Base-by-base conservation (phyloP, 768 basidiomycete genomes). In the Leccinellum albellum region DNA sequence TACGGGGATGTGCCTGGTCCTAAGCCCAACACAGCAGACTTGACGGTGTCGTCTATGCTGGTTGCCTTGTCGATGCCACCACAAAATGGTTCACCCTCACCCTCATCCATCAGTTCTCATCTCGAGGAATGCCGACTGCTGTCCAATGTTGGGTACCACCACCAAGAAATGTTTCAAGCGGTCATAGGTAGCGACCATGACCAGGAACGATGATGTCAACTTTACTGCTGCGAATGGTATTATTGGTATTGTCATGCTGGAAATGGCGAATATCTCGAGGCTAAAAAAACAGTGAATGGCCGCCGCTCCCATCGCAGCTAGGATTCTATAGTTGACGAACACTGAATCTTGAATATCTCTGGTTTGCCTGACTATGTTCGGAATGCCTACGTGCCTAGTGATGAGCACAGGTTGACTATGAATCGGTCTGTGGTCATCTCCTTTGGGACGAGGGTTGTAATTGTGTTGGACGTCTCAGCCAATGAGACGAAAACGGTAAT, bases 361-460 rank as follows among this genome's bases (percentile, higher is more conserved):
- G 23, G 10, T 17, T 52, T 8, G 23, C 14, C 23, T 7, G 1
- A 14, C 17, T 8, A 10, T 33, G 42, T 26, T n/a, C n/a, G n/a
- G 40, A n/a, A 50, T 37, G 37, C 17, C 35, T 17, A 12, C 10
- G 15, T 29, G 29, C 33, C 29, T 55, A 91, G 90, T 92, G 84
- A 92, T 87, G 1, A 84, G 89, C 0, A 90, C 84, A 0, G 91
- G 90, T 87, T 82, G 95, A 98, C n/a, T 69, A 97, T 98, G 94
- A 94, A 98, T 65, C 94, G 95, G 0, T 98, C 98, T 66, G 90
- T 92, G 23, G 94, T 99, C 59, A 82, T 95, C 61, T 93, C 92
- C 3, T 99, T 99, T 61, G 92, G 95, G 29, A 95, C n/a, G n/a
- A n/a, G n/a, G n/a, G n/a, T n/a, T n/a, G n/a, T n/a, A n/a, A n/a